Conservation (phyloP, 352 stramenopile species). For the Globisporangium carolinianum region DNA sequence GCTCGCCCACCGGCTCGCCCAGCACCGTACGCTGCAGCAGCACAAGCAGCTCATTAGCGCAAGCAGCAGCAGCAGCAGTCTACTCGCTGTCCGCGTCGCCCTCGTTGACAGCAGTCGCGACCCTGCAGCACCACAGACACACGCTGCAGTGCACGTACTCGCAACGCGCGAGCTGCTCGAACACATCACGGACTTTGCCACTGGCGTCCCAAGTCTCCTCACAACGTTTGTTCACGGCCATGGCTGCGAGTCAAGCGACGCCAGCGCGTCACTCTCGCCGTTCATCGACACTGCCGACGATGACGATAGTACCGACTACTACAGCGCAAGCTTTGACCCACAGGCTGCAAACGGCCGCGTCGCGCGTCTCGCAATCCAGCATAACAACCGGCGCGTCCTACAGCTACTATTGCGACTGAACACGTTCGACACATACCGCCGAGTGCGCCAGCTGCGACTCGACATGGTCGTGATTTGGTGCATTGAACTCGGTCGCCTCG, state of each 20-base stretch:
- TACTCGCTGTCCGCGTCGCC: neutral
- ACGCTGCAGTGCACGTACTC: neutral
- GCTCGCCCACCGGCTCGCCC: too few relatives aligned
- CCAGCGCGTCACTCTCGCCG: neutral
- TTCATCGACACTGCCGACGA: neutral
- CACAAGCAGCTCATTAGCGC: too few relatives aligned
- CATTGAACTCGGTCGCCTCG: conserved; percentile 1
- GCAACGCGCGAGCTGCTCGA: too few relatives aligned
- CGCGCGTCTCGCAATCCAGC: too few relatives aligned
- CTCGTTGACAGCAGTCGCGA: neutral
- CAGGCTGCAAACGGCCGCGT: neutral
- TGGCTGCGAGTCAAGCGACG: neutral
- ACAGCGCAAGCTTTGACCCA: conserved; percentile 2
- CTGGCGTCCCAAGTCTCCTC: too few relatives aligned
- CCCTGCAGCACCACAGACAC: neutral
- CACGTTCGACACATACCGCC: conserved; percentile 1
- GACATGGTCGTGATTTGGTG: conserved; percentile 2
- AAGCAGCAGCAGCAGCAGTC: neutral
- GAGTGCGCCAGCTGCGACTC: neutral
- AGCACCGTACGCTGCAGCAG: too few relatives aligned
- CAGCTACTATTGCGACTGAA: conserved; percentile 5
- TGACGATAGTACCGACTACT: neutral
- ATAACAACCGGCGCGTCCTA: neutral
- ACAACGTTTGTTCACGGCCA: neutral
- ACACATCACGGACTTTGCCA: too few relatives aligned